These are phyloP conservation scores for Coniochaeta ligniaria DNA, from an alignment of 2,329 filamentous ascomycete species.

Conservation along the genomic window DNA sequence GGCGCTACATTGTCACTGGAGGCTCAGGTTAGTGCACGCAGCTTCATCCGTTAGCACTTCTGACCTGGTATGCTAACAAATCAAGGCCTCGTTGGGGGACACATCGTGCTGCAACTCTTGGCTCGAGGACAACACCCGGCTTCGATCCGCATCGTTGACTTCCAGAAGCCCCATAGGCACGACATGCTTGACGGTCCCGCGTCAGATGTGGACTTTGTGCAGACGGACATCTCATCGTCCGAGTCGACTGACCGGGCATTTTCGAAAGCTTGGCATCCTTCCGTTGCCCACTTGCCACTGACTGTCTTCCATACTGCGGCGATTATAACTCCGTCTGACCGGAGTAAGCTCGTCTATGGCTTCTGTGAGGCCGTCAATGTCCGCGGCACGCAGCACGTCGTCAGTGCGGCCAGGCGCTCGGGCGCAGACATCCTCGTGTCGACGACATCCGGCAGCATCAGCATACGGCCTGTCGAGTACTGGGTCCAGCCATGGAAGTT, in stretches of 20 bases:
- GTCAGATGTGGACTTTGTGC: conserved; percentile 32
- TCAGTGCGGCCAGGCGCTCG: conserved; percentile 35
- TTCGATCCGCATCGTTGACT: conserved; percentile 47
- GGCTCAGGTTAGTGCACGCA: conserved; percentile 31
- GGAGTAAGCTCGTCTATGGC: conserved; percentile 34
- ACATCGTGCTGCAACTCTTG: conserved; percentile 45
- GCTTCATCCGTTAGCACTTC: background rate
- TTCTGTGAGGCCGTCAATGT: conserved; percentile 42
- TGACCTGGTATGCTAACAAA: conserved; percentile 30
- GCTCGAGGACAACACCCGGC: conserved; percentile 41
- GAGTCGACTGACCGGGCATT: conserved; percentile 39
- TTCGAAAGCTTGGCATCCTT: conserved; percentile 34
- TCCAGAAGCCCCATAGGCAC: conserved; percentile 32
- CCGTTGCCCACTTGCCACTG: conserved; percentile 34
- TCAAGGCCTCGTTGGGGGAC: conserved; percentile 48
- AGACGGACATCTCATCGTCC: conserved; percentile 42
- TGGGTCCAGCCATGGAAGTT: conserved; percentile 38
- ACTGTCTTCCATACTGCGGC: conserved; percentile 53
- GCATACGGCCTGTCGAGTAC: conserved; percentile 30
- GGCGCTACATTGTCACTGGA: conserved; percentile 37
- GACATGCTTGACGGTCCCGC: conserved; percentile 29
- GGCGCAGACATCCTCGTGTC: conserved; percentile 43
- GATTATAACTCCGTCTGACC: conserved; percentile 42
- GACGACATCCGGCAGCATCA: conserved; percentile 44
- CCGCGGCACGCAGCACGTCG: conserved; percentile 38